Percentiles rank a stretch among this genome's conserved stretches.
These are phyloP conservation scores for Periconia digitata DNA, from an alignment of 2,329 filamentous ascomycete species.

Conservation along the genomic window DNA sequence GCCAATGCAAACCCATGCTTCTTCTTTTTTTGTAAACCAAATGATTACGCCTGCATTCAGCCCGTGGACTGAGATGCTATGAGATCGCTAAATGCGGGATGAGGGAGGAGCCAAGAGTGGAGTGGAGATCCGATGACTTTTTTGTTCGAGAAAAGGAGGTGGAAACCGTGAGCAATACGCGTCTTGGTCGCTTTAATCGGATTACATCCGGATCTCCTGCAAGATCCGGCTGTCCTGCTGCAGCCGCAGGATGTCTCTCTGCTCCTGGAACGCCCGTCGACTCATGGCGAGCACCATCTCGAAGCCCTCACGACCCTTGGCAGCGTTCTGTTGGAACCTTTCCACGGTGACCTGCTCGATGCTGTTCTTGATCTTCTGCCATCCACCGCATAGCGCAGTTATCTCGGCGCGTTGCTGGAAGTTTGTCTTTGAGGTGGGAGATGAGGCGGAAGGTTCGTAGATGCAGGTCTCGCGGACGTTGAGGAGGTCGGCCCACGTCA, in stretches of 20 bases:
- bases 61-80: not conserved
- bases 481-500: conserved; percentile 89
- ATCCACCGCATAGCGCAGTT: conserved; percentile 91
- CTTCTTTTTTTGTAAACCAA: not conserved
- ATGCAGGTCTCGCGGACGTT: conserved; percentile 90
- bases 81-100: not conserved
- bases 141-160: not conserved
- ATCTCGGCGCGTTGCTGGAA: conserved; percentile 92
- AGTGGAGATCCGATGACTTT: not conserved
- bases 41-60: not conserved
- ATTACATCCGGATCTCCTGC: conserved; percentile 33
- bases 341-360: conserved; percentile 92
- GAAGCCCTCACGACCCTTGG: conserved; percentile 89
- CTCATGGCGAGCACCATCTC: conserved; percentile 94
- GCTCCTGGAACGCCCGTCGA: conserved; percentile 85
- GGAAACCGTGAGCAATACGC: not conserved
- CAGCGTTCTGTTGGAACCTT: conserved; percentile 88
- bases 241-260: conserved; percentile 64
- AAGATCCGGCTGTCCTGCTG: conserved; percentile 44
- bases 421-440: conserved; percentile 63
- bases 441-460: conserved; percentile 65
- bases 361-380: conserved; percentile 94
- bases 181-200: not conserved
- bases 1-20: not conserved
- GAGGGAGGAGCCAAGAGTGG: not conserved